Evolutionary conservation across 352 stramenopile genomes (phyloP), one percentile per base, ranked within the genome.

Genomic region (Peronospora belbahrii): DNA sequence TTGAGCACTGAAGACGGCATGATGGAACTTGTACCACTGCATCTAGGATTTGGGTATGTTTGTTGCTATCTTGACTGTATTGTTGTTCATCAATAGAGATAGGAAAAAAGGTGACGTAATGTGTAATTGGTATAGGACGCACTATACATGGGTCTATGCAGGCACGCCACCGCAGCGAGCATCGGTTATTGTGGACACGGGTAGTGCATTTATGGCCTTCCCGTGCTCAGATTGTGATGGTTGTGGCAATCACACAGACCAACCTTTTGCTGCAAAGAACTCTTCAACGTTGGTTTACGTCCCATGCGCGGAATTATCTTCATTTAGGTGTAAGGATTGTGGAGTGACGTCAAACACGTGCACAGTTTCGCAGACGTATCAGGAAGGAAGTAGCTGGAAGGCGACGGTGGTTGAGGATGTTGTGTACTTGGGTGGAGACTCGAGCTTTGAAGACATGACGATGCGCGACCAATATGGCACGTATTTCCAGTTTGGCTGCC

Each of bases 381-480:
- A 87, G 59, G 82, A 94, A 65, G 82, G 82, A 17, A 94, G 82
- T 51, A 90, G 65, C 48, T 94, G 82, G 82, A 64, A 85, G 8
- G 82, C 79, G 7, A 70, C 74, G 0, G 74, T 91, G 10, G 77
- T 94, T 11, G 77, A 89, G 28, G 82, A 94, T 45, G 50, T 85
- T 6, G 81, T 93, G 36, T 92, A 73, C 30, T 54, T 90, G 11
- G 78, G 81, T n/a, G 78, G 72, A 18, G 71, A 73, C 7, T 43
- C 61, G 22, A 85, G 74, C 32, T 70, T 70, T 25, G 30, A 60
- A 7, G 65, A 88, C 33, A 55, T 46, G 0, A 41, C 42, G 0
- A 74, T 85, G 70, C 72, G 74, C 22, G 56, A 83, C 35, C 62
- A 59, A 4, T 91, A 73, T 34, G 72, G 77, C 42, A 90, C 79